phyloP scores from a whole-genome alignment of 2,329 filamentous ascomycete species.

The Diaporthe velutina region DNA sequence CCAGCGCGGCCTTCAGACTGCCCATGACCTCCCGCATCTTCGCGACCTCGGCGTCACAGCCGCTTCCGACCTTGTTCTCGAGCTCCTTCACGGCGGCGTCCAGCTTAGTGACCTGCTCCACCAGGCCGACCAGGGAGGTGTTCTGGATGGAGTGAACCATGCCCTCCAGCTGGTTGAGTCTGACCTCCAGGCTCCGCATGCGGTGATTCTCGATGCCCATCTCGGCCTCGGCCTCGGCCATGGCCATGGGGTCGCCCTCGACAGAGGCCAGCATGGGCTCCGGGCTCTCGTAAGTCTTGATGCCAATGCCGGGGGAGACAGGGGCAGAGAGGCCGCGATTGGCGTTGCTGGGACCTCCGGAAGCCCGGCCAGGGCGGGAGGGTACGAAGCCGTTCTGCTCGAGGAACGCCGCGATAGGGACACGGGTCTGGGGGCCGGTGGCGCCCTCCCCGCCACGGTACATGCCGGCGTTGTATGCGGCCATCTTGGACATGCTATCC shows the following conservation, averaged over 20 bases:
- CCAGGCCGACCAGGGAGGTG: not conserved
- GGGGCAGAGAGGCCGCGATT: not conserved
- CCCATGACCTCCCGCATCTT: slow-evolving; percentile 38
- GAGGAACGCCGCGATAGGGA: slow-evolving; percentile 28
- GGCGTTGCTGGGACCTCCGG: not conserved
- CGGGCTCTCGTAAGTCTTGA: slow-evolving; percentile 8
- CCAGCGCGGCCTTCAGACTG: not conserved
- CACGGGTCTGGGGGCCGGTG: slow-evolving; percentile 15
- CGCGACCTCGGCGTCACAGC: slow-evolving; percentile 31
- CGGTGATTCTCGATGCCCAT: slow-evolving; percentile 6
- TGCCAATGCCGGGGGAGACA: not conserved
- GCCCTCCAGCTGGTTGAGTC: slow-evolving; percentile 13
- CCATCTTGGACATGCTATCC: slow-evolving; percentile 40
- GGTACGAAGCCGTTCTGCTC: slow-evolving; percentile 27
- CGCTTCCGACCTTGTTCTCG: slow-evolving; percentile 22
- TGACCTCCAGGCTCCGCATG: not conserved
- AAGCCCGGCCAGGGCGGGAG: not conserved
- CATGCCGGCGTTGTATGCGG: slow-evolving; percentile 28
- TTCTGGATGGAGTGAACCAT: slow-evolving; percentile 12
- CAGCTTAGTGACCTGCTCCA: not conserved
- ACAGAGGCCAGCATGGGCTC: slow-evolving; percentile 23
- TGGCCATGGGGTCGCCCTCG: not conserved
- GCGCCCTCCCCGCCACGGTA: not conserved
- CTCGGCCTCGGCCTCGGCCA: not conserved
- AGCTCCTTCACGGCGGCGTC: slow-evolving; percentile 25